Base-by-base conservation (phyloP, 192 early-diverging fungal genomes). In the Coemansia pectinata region DNA sequence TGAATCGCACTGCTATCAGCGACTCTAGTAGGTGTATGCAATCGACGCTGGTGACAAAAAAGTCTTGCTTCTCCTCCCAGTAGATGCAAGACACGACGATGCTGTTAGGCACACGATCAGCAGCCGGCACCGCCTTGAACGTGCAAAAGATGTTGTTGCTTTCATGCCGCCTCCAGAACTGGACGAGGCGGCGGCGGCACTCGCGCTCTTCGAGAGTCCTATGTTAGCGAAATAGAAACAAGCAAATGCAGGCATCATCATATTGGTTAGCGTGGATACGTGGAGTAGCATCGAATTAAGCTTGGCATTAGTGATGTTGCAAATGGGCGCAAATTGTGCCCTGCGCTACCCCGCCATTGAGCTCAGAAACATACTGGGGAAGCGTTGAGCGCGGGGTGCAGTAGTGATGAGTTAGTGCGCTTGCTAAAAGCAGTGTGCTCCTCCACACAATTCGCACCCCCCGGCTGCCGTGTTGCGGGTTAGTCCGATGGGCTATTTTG, bases 61-160 rank as follows among this genome's bases (percentile, higher is more conserved):
- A 93, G 41, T 92, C 90, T 45, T 89, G 86, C 50, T 79, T 84
- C 68, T 89, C 88, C 39, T 86, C 81, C 90, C 91, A 93, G 76
- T 88, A 93, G 76, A 93, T 91, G 69, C 92, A 93, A 4, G 92
- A 93, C 15, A 93, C 88, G 6, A 92, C 86, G 47, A 91, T 88
- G 59, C 82, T 87, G 80, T 91, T 90, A 25, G 82, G 85, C 55
- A 84, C 81, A 7, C 86, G 79, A 15, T 88, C 85, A 17, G 82
- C 81, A 5, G 85, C 87, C 1, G 84, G 79, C n/a, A 90, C 84
- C 1, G 87, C 79, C 34, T 86, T 84, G 79, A 91, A 90, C 14
- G 74, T 84, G 65, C 87, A 91, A 21, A 85, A 73, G 52, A 93
- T 91, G 39, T 87, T 82, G 62, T 87, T 87, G 45, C 76, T 76